Evolutionary conservation across 352 stramenopile species (phyloP), one percentile per base, ranked within the genome.

Genomic region (Phytophthora idaei): DNA sequence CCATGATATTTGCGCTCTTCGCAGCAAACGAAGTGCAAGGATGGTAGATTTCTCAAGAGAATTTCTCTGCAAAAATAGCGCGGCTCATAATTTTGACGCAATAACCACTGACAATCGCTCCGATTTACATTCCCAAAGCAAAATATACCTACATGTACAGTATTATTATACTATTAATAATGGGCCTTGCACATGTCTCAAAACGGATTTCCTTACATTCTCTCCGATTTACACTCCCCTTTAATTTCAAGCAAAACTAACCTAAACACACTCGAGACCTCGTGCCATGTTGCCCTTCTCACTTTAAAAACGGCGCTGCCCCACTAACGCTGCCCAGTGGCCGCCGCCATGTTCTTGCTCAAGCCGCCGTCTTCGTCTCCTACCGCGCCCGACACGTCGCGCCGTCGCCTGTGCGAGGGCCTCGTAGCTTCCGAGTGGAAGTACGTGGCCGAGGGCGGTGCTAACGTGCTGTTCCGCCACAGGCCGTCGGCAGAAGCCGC

Each of bases 401-500:
- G 28, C 14, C 49, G 56, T 15, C 64, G 62, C 14, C 55, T 78
- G 11, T 70, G 56, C 17, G 60, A 41, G 31, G 44, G 52, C 0
- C 71, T 93, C 25, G 52, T 60, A 7, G 81, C 80, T 10, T 64
- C 61, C 45, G 87, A 96, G 63, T 96, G 89, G 89, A 92, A 90
- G 59, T 96, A 96, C 71, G 83, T 95, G 45, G 85, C 84, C 6
- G 89, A 96, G 54, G 89, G 89, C 34, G 89, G 86, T 58, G 87
- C 89, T 10, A 96, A 96, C 73, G 83, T 96, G 36, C 67, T 94
- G 10, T 94, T 93, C 64, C 86, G 87, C 9, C 88, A 95, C 64
- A 74, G 85, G 27, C 81, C 81, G 37, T 36, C 51, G n/a, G 21
- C 25, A 15, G 31, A 50, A 11, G 21, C 61, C 1, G 52, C 61